Conservation (phyloP, 345 rosid species). For the Pseudoturritis turrita region DNA sequence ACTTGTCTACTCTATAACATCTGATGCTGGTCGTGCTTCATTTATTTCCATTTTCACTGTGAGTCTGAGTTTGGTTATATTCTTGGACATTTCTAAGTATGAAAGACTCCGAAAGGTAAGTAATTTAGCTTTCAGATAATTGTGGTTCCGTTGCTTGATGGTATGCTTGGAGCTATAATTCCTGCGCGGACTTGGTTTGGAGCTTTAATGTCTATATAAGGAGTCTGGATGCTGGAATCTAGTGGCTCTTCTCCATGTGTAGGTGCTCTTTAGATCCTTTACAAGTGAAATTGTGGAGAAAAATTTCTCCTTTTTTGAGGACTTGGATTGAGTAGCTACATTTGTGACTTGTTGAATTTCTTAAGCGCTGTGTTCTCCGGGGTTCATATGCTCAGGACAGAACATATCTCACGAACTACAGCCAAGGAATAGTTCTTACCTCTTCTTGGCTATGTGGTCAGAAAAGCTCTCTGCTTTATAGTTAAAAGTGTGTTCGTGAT, state of each 20-base stretch:
- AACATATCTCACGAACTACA: conserved; percentile 50
- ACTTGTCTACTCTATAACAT: conserved; percentile 51
- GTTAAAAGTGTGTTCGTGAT: not conserved
- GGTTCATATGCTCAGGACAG: conserved; percentile 60
- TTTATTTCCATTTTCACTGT: not conserved
- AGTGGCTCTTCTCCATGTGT: conserved; percentile 61
- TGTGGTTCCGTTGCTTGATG: conserved; percentile 67
- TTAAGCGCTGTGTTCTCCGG: conserved; percentile 63
- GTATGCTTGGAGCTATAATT: conserved; percentile 61
- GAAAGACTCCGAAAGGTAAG: not conserved
- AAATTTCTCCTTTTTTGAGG: too few species aligned
- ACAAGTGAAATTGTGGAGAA: not conserved
- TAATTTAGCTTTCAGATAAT: conserved; percentile 49
- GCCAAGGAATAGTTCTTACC: conserved; percentile 44
- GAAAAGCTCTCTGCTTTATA: not conserved
- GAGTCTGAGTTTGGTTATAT: not conserved
- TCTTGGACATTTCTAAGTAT: not conserved
- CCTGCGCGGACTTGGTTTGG: conserved; percentile 66
- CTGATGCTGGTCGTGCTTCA: conserved; percentile 56
- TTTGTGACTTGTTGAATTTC: conserved; percentile 62
- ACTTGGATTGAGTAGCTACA: too few species aligned
- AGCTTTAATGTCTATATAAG: conserved; percentile 47
- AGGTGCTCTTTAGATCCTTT: conserved; percentile 11
- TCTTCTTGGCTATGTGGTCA: conserved; percentile 15
- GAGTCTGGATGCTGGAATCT: conserved; percentile 60